phyloP scores from a whole-genome alignment of 225 moss, liverwort and hornwort genomes.

The Bryum argenteum region DNA sequence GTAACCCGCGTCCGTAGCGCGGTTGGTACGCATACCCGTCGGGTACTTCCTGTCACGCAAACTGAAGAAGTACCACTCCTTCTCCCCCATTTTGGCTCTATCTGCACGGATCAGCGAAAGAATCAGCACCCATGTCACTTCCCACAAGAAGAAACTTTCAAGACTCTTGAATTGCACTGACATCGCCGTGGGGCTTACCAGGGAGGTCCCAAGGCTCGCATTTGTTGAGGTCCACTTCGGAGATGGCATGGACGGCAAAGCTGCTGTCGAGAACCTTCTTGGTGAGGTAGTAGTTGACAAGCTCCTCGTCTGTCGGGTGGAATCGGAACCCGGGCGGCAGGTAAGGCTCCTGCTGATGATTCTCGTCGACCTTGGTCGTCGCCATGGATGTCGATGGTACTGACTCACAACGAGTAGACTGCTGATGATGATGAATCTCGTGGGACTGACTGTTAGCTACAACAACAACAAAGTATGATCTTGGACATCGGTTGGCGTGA shows the following conservation, averaged over 20 bases:
- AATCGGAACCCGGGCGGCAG: conserved; percentile 64
- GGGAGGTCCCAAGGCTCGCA: conserved; percentile 67
- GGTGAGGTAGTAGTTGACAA: conserved; percentile 55
- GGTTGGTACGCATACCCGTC: conserved; percentile 57
- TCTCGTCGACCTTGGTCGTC: conserved; percentile 34
- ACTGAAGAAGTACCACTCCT: conserved; percentile 60
- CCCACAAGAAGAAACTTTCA: not conserved
- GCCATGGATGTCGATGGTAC: conserved; percentile 22
- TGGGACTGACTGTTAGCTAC: not conserved
- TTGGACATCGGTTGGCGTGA: conserved; percentile 20
- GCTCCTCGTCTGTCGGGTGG: conserved; percentile 64
- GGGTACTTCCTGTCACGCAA: conserved; percentile 57
- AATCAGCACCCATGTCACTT: conserved; percentile 4
- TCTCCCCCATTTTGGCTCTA: conserved; percentile 57
- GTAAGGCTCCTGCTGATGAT: conserved; percentile 37
- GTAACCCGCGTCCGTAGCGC: conserved; percentile 56
- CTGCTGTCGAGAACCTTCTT: conserved; percentile 52
- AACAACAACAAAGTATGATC: not conserved
- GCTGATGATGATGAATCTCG: not conserved
- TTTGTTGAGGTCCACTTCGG: conserved; percentile 65
- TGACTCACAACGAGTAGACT: too few species aligned
- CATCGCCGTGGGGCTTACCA: conserved; percentile 39
- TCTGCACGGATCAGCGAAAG: conserved; percentile 25
- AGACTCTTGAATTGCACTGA: too few species aligned
- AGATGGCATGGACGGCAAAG: conserved; percentile 54